Conservation (phyloP, 331 rosid species). For the Arachis monticola region DNA sequence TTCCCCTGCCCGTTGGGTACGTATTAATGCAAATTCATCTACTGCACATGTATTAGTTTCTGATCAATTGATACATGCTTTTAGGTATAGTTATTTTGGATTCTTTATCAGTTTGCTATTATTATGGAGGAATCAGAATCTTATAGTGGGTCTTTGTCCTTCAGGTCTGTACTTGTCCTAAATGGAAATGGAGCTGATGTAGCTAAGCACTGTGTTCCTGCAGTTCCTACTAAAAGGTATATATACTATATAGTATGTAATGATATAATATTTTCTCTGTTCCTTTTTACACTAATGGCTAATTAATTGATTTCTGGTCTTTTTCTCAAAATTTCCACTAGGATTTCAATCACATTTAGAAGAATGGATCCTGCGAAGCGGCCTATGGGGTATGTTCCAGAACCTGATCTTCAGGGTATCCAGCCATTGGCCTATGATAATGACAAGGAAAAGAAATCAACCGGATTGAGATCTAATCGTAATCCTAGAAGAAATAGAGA, state of each 20-base stretch:
- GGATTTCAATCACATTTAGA: slow-evolving; percentile 97
- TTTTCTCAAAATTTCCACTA: slow-evolving; percentile 33
- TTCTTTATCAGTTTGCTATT: slow-evolving; percentile 11
- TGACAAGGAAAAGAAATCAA: slow-evolving; percentile 44
- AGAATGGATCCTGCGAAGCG: slow-evolving; percentile 77
- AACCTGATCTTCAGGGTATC: slow-evolving; percentile 78
- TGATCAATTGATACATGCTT: slow-evolving; percentile 21
- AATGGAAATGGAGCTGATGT: slow-evolving; percentile 95
- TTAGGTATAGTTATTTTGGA: slow-evolving; percentile 13
- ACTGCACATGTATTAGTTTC: slow-evolving; percentile 12
- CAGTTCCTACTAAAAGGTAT: slow-evolving; percentile 75
- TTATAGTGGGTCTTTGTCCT: slow-evolving; percentile 37
- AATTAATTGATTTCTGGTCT: slow-evolving; percentile 24
- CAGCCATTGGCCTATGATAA: slow-evolving; percentile 72
- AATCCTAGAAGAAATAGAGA: slow-evolving; percentile 42
- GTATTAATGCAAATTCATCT: slow-evolving; percentile 41
- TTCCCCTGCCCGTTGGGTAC: slow-evolving; percentile 88
- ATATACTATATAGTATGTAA: too few relatives aligned
- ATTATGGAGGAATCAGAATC: slow-evolving; percentile 35
- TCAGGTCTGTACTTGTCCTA: slow-evolving; percentile 96
- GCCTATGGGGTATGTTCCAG: slow-evolving; percentile 58
- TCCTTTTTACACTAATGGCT: slow-evolving; percentile 18
- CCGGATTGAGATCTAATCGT: slow-evolving; percentile 48
- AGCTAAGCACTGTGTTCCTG: slow-evolving; percentile 96
- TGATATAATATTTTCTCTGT: slow-evolving; percentile 28